These are phyloP conservation scores for Metschnikowia reukaufii DNA, from an alignment of 805 yeast genomes.

Conservation along the genomic window DNA sequence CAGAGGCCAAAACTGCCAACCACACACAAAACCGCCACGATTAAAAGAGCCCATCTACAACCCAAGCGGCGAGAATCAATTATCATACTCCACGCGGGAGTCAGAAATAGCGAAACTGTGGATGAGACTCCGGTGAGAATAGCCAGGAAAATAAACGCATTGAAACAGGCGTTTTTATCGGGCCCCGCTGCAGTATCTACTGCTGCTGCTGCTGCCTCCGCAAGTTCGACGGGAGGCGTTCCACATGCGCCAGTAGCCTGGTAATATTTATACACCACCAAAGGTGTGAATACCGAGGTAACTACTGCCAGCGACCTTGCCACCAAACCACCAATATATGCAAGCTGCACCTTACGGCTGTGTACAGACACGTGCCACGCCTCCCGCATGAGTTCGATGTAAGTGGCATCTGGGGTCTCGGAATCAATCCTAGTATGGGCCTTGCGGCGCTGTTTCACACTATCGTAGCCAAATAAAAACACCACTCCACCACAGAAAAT, in stretches of 20 bases:
- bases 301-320: slow-evolving; percentile 64
- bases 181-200: slow-evolving; percentile 25
- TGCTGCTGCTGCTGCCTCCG: no score
- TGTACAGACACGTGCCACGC: slow-evolving; percentile 50
- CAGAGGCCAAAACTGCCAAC: slow-evolving; percentile 40
- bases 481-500: slow-evolving; percentile 40
- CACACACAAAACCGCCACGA: slow-evolving; percentile 45
- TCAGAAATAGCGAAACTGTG: slow-evolving; percentile 52
- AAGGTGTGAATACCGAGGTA: slow-evolving; percentile 59
- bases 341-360: slow-evolving; percentile 50
- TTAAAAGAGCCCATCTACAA: slow-evolving; percentile 27
- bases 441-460: slow-evolving; percentile 32
- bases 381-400: slow-evolving; percentile 40
- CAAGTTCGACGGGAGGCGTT: slow-evolving; percentile 10
- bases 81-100: slow-evolving; percentile 65
- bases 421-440: slow-evolving; percentile 20
- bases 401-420: slow-evolving; percentile 20
- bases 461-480: slow-evolving; percentile 46
- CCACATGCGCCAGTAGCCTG: slow-evolving; percentile 51
- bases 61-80: slow-evolving; percentile 45
- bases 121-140: slow-evolving; percentile 69
- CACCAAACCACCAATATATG: slow-evolving; percentile 61
- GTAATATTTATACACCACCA: slow-evolving; percentile 59
- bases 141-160: slow-evolving; percentile 65
- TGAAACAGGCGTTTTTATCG: slow-evolving; percentile 48